phyloP scores from a whole-genome alignment of 768 basidiomycete species.

The Xerocomellus amylosporus region DNA sequence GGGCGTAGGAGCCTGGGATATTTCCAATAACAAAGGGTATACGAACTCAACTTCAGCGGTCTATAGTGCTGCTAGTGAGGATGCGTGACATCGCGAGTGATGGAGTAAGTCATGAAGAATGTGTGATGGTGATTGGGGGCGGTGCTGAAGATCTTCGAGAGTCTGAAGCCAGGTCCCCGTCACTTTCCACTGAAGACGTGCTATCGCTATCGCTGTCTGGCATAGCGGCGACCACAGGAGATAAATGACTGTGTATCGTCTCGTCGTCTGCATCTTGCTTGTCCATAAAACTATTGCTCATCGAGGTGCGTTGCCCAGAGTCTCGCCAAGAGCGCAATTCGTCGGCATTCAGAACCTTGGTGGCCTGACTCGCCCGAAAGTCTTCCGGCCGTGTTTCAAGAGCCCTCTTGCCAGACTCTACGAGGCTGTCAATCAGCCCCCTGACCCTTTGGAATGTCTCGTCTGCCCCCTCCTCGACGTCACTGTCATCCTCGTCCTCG shows the following conservation, averaged over 20 bases:
- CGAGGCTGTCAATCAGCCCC: constrained; percentile 57
- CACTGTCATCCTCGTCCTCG: constrained; percentile 39
- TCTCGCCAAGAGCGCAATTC: constrained; percentile 64
- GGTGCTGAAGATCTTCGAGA: constrained; percentile 16
- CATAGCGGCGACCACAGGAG: constrained; percentile 19
- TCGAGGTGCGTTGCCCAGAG: constrained; percentile 26
- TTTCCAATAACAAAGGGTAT: constrained; percentile 27
- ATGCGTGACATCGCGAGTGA: constrained; percentile 3
- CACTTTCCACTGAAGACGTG: constrained; percentile 27
- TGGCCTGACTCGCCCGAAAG: constrained; percentile 44
- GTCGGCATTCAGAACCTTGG: constrained; percentile 72
- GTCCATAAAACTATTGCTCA: constrained; percentile 10
- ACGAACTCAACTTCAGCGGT: constrained; percentile 19
- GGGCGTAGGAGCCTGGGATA: constrained; percentile 9
- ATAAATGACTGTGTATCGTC: constrained; percentile 21
- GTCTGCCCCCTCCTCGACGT: constrained; percentile 43
- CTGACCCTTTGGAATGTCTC: constrained; percentile 62
- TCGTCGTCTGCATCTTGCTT: constrained; percentile 31
- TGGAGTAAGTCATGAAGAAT: constrained; percentile 30
- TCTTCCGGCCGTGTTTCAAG: constrained; percentile 58
- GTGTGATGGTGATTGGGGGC: constrained; percentile 47
- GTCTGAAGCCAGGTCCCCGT: constrained; percentile 22
- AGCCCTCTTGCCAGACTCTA: constrained; percentile 57
- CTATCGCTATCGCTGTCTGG: constrained; percentile 16
- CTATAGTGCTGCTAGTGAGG: constrained; percentile 23